These are phyloP conservation scores for Stagonosporopsis vannaccii DNA, from an alignment of 2,329 filamentous ascomycete genomes.

Conservation along the genomic window DNA sequence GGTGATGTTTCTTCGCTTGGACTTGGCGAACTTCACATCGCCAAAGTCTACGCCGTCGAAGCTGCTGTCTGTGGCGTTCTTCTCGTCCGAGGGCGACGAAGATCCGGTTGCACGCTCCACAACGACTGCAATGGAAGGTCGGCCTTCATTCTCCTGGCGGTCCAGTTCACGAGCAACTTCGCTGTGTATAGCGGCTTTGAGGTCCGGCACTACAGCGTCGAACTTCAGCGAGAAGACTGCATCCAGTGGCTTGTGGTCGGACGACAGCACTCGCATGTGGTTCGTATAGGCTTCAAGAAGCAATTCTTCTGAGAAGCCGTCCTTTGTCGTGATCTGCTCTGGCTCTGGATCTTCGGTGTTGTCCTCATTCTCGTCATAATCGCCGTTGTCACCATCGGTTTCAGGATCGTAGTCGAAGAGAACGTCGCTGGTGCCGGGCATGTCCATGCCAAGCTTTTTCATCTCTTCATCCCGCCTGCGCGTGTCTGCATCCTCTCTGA, in stretches of 20 bases:
- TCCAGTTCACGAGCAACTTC: slow-evolving; percentile 90
- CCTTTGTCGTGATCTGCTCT: slow-evolving; percentile 63
- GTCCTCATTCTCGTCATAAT: slow-evolving; percentile 44
- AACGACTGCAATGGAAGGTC: slow-evolving; percentile 82
- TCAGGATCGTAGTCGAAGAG: slow-evolving; percentile 92
- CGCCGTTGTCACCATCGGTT: slow-evolving; percentile 67
- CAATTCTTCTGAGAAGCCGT: slow-evolving; percentile 64
- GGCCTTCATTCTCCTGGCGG: slow-evolving; percentile 86
- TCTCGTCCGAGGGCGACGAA: slow-evolving; percentile 22
- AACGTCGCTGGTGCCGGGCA: slow-evolving; percentile 79
- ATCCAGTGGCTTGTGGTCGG: slow-evolving; percentile 91
- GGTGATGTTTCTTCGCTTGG: slow-evolving; percentile 72
- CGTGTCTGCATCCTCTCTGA: slow-evolving; percentile 70
- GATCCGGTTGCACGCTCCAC: slow-evolving; percentile 64
- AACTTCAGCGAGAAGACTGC: slow-evolving; percentile 86
- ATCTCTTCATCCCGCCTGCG: slow-evolving; percentile 83
- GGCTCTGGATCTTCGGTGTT: slow-evolving; percentile 51
- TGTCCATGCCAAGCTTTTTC: slow-evolving; percentile 77
- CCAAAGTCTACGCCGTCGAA: slow-evolving; percentile 78
- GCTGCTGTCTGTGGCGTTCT: slow-evolving; percentile 46
- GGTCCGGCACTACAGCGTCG: slow-evolving; percentile 82
- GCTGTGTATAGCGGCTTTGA: slow-evolving; percentile 83
- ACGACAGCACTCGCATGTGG: slow-evolving; percentile 88
- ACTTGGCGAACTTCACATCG: slow-evolving; percentile 71
- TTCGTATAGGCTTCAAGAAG: slow-evolving; percentile 77